Percentiles rank a stretch among this genome's conserved stretches.
These are phyloP conservation scores for Phaeophleospora eucalypticola DNA, from an alignment of 2,329 filamentous ascomycete species.

Conservation along the genomic window DNA sequence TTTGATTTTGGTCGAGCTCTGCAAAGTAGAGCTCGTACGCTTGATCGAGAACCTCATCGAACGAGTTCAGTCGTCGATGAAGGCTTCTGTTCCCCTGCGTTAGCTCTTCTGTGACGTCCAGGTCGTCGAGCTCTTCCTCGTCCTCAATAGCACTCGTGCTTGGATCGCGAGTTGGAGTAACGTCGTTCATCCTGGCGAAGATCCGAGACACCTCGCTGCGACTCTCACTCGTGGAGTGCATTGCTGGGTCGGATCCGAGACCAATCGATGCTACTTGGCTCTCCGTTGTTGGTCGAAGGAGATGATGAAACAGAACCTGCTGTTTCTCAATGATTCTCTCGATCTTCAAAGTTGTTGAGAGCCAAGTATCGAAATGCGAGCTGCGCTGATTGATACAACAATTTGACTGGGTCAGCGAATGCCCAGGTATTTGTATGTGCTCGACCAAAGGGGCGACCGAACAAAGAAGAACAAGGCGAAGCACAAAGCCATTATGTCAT, in stretches of 20 bases:
- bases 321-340: neutral
- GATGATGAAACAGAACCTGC: neutral
- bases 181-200: neutral
- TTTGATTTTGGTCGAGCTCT: too few species aligned
- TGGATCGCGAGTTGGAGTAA: neutral
- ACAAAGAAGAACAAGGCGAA: neutral
- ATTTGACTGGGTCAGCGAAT: too few species aligned
- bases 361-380: too few species aligned
- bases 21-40: neutral
- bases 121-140: constrained; percentile 1
- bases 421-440: too few species aligned
- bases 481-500: neutral
- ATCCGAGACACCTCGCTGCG: neutral
- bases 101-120: constrained; percentile 6
- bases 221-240: neutral
- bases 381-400: too few species aligned
- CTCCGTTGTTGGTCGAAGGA: neutral
- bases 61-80: neutral
- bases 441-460: neutral
- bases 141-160: neutral
- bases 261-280: neutral
- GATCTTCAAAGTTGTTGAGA: neutral
- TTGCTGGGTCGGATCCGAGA: neutral
- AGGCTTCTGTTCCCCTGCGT: neutral
- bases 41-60: neutral